Evolutionary conservation across 495 filamentous ascomycete species (phyloP).

Genomic region (Annulohypoxylon bovei): DNA sequence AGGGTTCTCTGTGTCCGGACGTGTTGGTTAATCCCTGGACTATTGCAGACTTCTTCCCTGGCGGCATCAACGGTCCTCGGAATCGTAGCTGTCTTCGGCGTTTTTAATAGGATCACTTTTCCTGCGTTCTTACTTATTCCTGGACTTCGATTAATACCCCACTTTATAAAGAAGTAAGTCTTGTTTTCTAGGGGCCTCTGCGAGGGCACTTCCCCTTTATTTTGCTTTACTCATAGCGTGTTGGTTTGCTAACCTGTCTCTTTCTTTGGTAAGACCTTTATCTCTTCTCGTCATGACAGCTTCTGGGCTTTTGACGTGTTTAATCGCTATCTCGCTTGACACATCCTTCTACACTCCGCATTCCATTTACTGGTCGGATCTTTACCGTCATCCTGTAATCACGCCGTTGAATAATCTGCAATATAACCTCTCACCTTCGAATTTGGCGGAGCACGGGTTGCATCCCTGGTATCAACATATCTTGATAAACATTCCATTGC

Average conservation of each 20-base stretch:
- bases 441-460: constrained; percentile 88
- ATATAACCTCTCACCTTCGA: constrained; percentile 81
- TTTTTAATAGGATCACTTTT: constrained; percentile 97
- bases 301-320: constrained; percentile 69
- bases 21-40: constrained; percentile 12
- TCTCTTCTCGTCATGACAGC: constrained; percentile 69
- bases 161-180: constrained; percentile 81
- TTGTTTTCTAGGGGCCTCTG: not conserved
- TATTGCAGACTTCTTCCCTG: constrained; percentile 75
- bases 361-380: constrained; percentile 65
- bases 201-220: not conserved
- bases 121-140: constrained; percentile 89
- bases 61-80: constrained; percentile 80
- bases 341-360: constrained; percentile 79
- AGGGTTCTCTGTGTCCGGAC: not conserved
- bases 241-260: constrained; percentile 24
- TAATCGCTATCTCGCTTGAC: constrained; percentile 80
- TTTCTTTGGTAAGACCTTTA: constrained; percentile 63
- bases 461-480: constrained; percentile 94
- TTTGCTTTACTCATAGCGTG: not conserved
- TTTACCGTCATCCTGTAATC: constrained; percentile 71
- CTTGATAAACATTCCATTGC: constrained; percentile 83
- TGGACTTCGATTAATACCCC: constrained; percentile 79
- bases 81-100: constrained; percentile 80
- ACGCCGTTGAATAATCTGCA: constrained; percentile 91